phyloP scores from a whole-genome alignment of 148 eudicot genomes.

The Nepenthes gracilis region DNA sequence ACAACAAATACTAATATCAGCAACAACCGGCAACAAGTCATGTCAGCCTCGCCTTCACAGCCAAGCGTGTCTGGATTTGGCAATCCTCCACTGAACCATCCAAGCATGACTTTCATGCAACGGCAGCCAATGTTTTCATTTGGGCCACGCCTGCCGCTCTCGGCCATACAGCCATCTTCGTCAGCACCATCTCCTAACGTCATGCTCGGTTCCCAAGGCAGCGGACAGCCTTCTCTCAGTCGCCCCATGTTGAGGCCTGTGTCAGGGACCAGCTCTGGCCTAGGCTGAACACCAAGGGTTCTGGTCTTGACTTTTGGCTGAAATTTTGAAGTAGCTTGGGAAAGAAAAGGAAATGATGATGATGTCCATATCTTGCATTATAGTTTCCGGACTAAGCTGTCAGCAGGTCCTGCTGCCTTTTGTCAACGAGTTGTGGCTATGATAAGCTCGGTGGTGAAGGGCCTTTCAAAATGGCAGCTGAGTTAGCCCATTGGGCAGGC shows the following conservation, averaged over 20 bases:
- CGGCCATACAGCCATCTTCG: slow-evolving; percentile 67
- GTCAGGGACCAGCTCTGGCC: slow-evolving; percentile 57
- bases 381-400: no score
- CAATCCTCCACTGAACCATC: slow-evolving; percentile 46
- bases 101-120: slow-evolving; percentile 49
- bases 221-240: slow-evolving; percentile 44
- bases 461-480: no score
- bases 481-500: no score
- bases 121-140: slow-evolving; percentile 69
- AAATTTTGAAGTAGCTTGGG: neutral
- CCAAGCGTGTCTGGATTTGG: slow-evolving; percentile 44
- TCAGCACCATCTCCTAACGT: slow-evolving; percentile 36
- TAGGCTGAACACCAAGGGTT: slow-evolving; percentile 28
- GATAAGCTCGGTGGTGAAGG: no score
- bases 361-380: neutral
- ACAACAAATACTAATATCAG: slow-evolving; percentile 13
- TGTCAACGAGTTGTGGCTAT: no score
- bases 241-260: slow-evolving; percentile 56
- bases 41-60: slow-evolving; percentile 44
- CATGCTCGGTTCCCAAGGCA: slow-evolving; percentile 40
- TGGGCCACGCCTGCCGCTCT: slow-evolving; percentile 69
- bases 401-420: no score
- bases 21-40: slow-evolving; percentile 37
- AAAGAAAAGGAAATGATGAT: neutral
- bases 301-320: neutral